Base-by-base conservation (phyloP, 2,329 filamentous ascomycete species). In the Diaporthe capsici region DNA sequence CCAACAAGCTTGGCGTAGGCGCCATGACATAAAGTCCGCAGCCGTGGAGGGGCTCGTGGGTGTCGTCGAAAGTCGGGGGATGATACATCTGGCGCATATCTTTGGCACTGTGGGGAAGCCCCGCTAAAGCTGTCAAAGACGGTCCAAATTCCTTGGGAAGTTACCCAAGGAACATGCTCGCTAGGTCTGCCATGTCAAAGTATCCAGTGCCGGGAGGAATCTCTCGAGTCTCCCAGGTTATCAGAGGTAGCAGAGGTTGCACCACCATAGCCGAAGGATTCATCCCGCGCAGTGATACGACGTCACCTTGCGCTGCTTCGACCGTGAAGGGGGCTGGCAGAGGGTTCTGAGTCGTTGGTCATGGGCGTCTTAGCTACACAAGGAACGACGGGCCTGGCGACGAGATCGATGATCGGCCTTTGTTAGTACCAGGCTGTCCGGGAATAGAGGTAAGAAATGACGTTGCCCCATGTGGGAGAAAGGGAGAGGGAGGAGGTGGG, bases 241-340 rank as follows among this genome's bases (percentile, higher is more conserved):
- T 37, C 31, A 34, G 61, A 51, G 20, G 12, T 37, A 67, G 12
- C 10, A 22, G 31, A 37, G 31, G 20, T 51, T 37, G 44, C 25
- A 37, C 44, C 63, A 68, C 15, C 61, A 25, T 22, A 4, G 63
- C 44, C 31, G 34, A 74, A 58, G 67, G 67, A 76, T 58, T 34
- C 71, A 17, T 28, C 17, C 47, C 34, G 34, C 49, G 20, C n/a
- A 34, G 49, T 39, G 53, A 58, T 44, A 60, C 75, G 75, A 76
- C 75, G 75, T 76, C 75, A 76, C 70, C 34, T 3, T 53, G 58
- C 71, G n/a, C 53, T 31, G n/a, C 39, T 20, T 55, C 42, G 22
- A 37, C 20, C 31, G 58, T 53, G 49, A 58, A 72, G 75, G 65
- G 28, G 65, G 72, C 74, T 15, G 65, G 72, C 72, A 12, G 37